phyloP scores from a whole-genome alignment of 2,329 filamentous ascomycete genomes.

The Tolypocladium ovalisporum region DNA sequence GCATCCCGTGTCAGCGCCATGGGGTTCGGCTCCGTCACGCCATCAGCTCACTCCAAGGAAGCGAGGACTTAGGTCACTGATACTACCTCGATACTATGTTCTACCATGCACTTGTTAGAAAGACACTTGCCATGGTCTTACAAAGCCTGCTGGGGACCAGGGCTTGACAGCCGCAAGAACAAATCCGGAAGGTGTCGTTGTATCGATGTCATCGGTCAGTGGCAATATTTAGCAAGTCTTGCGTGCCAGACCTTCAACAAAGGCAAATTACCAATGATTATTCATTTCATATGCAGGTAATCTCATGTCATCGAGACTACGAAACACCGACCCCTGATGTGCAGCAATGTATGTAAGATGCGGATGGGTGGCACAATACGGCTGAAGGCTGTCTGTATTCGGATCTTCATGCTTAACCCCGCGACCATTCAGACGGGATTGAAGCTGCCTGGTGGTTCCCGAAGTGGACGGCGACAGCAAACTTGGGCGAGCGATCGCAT shows the following conservation, averaged over 20 bases:
- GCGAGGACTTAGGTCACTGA: not conserved
- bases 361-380: not conserved
- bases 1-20: not conserved
- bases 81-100: not conserved
- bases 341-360: not conserved
- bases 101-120: not conserved
- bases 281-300: not conserved
- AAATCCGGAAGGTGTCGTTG: not conserved
- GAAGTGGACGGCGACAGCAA: not conserved
- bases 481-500: not conserved
- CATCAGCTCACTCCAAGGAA: not conserved
- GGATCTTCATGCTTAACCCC: not conserved
- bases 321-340: not conserved
- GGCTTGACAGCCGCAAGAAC: not conserved
- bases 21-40: not conserved
- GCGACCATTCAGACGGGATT: not conserved
- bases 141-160: not conserved
- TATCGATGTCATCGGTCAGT: not conserved
- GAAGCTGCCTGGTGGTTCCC: not conserved
- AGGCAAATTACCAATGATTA: not conserved
- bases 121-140: not conserved
- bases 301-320: not conserved
- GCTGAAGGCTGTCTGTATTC: not conserved
- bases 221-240: not conserved
- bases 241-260: not conserved